Conservation (phyloP, 441 rosid species). For the Melastoma candidum region DNA sequence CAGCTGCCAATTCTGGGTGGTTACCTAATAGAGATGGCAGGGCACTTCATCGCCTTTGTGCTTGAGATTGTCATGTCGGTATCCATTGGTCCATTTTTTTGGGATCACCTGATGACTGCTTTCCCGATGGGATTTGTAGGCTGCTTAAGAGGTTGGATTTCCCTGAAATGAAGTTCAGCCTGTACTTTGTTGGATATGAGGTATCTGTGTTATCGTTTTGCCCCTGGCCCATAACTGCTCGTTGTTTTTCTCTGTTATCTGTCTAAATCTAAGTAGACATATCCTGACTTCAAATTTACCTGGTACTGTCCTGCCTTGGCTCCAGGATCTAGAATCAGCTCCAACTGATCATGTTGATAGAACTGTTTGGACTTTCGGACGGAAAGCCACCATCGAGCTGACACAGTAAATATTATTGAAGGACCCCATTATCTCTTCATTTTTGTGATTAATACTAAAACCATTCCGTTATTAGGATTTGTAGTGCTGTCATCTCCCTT, state of each 20-base stretch:
- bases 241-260: too few species aligned
- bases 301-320: neutral
- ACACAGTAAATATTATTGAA: slow-evolving; percentile 43
- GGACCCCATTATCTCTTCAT: neutral
- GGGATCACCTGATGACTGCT: neutral
- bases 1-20: too few species aligned
- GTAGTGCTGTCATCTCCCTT: too few species aligned
- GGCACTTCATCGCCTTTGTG: neutral
- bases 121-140: slow-evolving; percentile 24
- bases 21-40: too few species aligned
- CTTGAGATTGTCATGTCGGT: too few species aligned
- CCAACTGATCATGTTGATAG: slow-evolving; percentile 62
- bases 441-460: neutral
- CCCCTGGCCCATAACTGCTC: neutral
- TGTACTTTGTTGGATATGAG: slow-evolving; percentile 87
- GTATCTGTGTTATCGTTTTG: slow-evolving; percentile 19
- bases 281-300: neutral
- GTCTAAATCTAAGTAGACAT: too few species aligned
- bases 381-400: slow-evolving; percentile 72
- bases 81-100: neutral
- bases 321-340: slow-evolving; percentile 59
- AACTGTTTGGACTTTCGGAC: slow-evolving; percentile 76
- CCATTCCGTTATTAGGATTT: neutral
- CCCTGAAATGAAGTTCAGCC: slow-evolving; percentile 78
- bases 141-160: slow-evolving; percentile 85